Evolutionary conservation across 805 yeast species (phyloP).

Genomic region (Hanseniaspora valbyensis): DNA sequence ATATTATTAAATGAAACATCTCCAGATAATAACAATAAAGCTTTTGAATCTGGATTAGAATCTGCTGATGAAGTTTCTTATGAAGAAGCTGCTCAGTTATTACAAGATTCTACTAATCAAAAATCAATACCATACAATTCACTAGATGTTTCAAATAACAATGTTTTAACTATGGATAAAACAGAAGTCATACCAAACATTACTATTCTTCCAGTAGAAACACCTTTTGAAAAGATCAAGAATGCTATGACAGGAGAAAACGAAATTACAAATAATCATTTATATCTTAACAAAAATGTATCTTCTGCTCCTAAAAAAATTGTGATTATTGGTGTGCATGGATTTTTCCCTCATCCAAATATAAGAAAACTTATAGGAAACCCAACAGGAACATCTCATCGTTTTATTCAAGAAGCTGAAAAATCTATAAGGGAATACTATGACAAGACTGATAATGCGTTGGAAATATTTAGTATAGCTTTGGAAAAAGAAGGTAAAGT

Average conservation of each 20-base stretch:
- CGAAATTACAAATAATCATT: neutral
- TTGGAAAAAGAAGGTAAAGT: constrained; percentile 89
- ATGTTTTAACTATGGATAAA: neutral
- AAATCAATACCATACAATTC: constrained; percentile 4
- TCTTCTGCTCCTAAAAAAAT: constrained; percentile 39
- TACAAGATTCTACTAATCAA: constrained; percentile 9
- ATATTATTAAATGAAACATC: neutral
- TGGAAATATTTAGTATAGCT: constrained; percentile 75
- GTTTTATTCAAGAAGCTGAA: constrained; percentile 86
- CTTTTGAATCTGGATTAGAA: neutral
- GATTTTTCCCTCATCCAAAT: constrained; percentile 84
- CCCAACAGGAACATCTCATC: constrained; percentile 90
- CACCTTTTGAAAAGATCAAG: neutral
- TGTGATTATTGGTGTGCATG: constrained; percentile 86
- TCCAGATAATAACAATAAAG: neutral
- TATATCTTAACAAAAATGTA: neutral
- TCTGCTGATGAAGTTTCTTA: constrained; percentile 9
- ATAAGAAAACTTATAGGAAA: constrained; percentile 81
- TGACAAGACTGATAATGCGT: constrained; percentile 17
- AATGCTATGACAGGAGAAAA: neutral
- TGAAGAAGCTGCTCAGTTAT: constrained; percentile 6
- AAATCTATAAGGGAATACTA: constrained; percentile 62
- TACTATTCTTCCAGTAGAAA: neutral
- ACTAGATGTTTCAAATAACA: constrained; percentile 1
- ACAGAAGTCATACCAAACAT: constrained; percentile 1